A percentile compares a stretch with the other conserved stretches of the same genome.
Evolutionary conservation across 1,139 yeast genomes (phyloP).

Genomic region (Saccharomyces uvarum): DNA sequence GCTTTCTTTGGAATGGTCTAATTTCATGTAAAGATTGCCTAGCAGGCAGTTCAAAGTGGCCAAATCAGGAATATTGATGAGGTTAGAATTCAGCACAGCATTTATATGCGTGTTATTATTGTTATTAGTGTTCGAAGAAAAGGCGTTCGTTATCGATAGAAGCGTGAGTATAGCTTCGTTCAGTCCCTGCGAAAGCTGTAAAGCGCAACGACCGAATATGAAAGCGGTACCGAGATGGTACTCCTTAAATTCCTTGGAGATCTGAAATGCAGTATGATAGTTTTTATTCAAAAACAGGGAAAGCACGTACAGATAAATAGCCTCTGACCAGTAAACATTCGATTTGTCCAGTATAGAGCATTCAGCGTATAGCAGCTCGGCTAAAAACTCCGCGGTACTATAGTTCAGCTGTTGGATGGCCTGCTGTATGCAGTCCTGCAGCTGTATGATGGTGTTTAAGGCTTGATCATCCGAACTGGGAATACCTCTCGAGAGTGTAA

Average conservation of each 20-base stretch:
- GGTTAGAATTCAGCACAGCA: slow-evolving; percentile 2
- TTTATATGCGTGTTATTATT: slow-evolving; percentile 5
- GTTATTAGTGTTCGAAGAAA: slow-evolving; percentile 7
- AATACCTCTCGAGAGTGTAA: not conserved
- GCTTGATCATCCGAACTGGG: not conserved
- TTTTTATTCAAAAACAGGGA: slow-evolving; percentile 24
- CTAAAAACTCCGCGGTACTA: slow-evolving; percentile 28
- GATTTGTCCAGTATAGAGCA: slow-evolving; percentile 17
- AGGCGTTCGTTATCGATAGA: not conserved
- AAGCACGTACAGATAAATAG: slow-evolving; percentile 25
- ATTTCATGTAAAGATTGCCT: slow-evolving; percentile 58
- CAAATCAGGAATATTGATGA: slow-evolving; percentile 46
- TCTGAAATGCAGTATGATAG: slow-evolving; percentile 18
- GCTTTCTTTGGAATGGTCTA: slow-evolving; percentile 58
- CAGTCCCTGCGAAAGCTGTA: slow-evolving; percentile 17
- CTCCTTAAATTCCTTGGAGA: slow-evolving; percentile 18
- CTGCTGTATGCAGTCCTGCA: slow-evolving; percentile 13
- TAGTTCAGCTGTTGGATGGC: slow-evolving; percentile 25
- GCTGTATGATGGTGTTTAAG: slow-evolving; percentile 1
- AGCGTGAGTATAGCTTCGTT: slow-evolving; percentile 17
- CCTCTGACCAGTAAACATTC: slow-evolving; percentile 16
- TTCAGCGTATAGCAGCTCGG: slow-evolving; percentile 27
- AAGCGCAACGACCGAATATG: slow-evolving; percentile 25
- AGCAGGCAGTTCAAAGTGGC: slow-evolving; percentile 58
- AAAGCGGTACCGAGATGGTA: slow-evolving; percentile 24